Base-by-base conservation (phyloP, 345 rosid genomes). In the Eutrema heterophyllum region DNA sequence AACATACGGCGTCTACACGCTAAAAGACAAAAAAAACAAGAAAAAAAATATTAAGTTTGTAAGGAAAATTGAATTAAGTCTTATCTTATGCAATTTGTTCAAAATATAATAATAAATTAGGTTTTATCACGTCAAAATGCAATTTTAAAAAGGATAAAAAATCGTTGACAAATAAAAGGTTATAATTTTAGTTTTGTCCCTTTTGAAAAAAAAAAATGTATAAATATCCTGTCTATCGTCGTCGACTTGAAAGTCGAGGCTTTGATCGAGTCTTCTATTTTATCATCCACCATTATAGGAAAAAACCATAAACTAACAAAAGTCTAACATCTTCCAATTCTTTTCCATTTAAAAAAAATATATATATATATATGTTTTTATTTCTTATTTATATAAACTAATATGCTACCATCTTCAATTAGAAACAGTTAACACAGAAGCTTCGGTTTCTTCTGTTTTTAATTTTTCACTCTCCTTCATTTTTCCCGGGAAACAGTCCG, bases 321-420 rank as follows among this genome's bases (percentile, higher is more conserved):
- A 74, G 62, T 74, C 68, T 50, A 49, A 74, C 67, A 41, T 54
- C 35, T 70, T 76, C 75, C 49, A 61, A 60, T 52, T 38, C 35
- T 62, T 53, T 76, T 52, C 53, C 49, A 60, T n/a, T 14, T 51
- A 12, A n/a, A 16, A 35, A 30, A 30, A 6, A n/a, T 38, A n/a
- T n/a, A n/a, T n/a, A n/a, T n/a, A n/a, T n/a, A n/a, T 3, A 30
- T 29, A 61, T 40, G 9, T 12, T 24, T 44, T 41, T 39, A 9
- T 52, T 50, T 15, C 10, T 56, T 56, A 15, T 32, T 68, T 59
- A 67, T 74, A 66, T 51, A 40, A 30, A 56, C 57, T 11, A 46
- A 18, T 59, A 66, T 57, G 68, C 39, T 41, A 50, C 56, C 79
- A n/a, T 43, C 79, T 68, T 24, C 74, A 43, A 43, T 75, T 45